Evolutionary conservation across 306 rosid species (phyloP).

Genomic region (Sicyos baderoa): DNA sequence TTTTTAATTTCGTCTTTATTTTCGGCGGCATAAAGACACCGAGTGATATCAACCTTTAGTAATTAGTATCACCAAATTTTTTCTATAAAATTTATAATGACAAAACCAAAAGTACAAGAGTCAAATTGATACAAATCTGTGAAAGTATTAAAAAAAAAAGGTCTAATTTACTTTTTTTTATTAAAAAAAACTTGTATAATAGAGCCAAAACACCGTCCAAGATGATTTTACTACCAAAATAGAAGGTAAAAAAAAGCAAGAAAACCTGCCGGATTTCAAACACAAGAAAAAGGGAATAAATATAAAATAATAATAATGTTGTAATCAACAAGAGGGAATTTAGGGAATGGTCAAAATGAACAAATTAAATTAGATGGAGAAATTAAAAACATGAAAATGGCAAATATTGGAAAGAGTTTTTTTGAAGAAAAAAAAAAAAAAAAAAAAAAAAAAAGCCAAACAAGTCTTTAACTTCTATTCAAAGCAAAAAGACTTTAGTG

Average conservation of each 20-base stretch:
- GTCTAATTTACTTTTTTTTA: too few relatives aligned
- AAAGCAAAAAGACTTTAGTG: background rate
- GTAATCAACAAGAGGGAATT: background rate
- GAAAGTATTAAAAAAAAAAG: background rate
- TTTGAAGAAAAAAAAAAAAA: too few relatives aligned
- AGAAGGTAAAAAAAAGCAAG: background rate
- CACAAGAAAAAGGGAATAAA: background rate
- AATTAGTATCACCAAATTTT: too few relatives aligned
- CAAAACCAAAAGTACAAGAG: too few relatives aligned
- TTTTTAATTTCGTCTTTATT: too few relatives aligned
- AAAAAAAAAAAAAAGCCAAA: background rate
- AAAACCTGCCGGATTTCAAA: slow-evolving; percentile 6
- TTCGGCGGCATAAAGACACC: too few relatives aligned
- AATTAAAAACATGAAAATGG: background rate
- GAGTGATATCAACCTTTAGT: too few relatives aligned
- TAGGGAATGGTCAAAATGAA: background rate
- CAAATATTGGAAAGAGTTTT: background rate
- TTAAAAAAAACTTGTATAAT: too few relatives aligned
- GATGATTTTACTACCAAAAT: background rate
- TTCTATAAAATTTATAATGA: too few relatives aligned
- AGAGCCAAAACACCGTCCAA: background rate
- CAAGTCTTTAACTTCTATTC: background rate
- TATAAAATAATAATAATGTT: background rate
- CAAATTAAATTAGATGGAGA: background rate
- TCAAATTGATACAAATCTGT: background rate